Base-by-base conservation (phyloP, 495 filamentous ascomycete species). In the Trichoderma reesei region DNA sequence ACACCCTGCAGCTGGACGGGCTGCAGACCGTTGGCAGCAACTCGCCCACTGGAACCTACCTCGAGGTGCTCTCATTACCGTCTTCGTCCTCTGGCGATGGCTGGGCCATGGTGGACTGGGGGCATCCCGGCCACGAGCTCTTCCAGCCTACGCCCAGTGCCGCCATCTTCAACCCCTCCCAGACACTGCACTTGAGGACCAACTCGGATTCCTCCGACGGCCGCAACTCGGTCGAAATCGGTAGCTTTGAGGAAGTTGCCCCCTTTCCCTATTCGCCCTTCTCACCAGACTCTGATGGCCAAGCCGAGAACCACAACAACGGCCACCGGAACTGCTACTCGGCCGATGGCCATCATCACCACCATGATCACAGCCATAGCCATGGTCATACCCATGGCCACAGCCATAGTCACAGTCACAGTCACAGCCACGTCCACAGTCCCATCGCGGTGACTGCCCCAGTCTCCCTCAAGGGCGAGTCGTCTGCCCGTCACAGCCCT, bases 171-270 rank as follows among this genome's bases (percentile, higher is more conserved):
- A 94, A 95, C 71, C 92, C 92, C 2, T 83, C 85, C 65, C 88
- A 95, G 73, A 91, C 90, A 0, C 78, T 96, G 59, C 92, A 96
- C 73, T 77, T 91, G 67, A 85, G 92, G 60, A 92, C 88, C 61
- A 84, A 88, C 67, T 96, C 92, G 9, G 89, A 92, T 64, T 91
- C 90, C 3, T 93, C 92, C 0, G 85, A 87, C 10, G 87, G 90
- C 64, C 75, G 74, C 34, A 74, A 80, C 65, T 84, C 78, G 65
- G 86, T 71, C 59, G 79, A 83, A n/a, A 83, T 89, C 71, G 85
- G 89, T 68, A 93, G 90, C 76, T 94, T 83, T 70, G 89, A 96
- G 68, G 90, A 95, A 62, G 83, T 94, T 41, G 76, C 82, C 7
- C 83, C 88, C 65, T 87, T 90, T 38, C 83, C 90, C 67, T 86